phyloP scores from a whole-genome alignment of 306 rosid species.

The Citrullus mucosospermus region DNA sequence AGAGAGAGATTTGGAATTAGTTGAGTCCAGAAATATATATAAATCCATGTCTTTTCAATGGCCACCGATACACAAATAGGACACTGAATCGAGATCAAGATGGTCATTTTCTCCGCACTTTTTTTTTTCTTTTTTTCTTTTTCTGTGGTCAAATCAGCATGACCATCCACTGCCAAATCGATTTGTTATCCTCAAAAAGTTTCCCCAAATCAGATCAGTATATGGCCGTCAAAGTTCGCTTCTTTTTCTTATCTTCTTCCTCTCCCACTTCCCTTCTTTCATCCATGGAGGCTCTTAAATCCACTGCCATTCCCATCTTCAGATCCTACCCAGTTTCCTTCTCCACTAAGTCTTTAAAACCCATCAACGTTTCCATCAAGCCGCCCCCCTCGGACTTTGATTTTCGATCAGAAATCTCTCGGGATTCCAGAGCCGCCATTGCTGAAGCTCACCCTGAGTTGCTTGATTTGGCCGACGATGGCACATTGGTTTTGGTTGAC shows the following conservation, averaged over 20 bases:
- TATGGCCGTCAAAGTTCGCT: not conserved
- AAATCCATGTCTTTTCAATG: not conserved
- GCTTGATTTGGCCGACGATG: constrained; percentile 67
- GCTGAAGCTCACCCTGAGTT: constrained; percentile 52
- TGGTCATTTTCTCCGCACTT: not conserved
- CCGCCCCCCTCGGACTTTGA: constrained; percentile 65
- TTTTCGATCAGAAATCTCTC: constrained; percentile 41
- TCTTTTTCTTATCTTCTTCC: not conserved
- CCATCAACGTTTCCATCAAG: constrained; percentile 39
- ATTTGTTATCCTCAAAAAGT: not conserved
- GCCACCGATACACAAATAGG: not conserved
- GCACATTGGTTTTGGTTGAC: constrained; percentile 61
- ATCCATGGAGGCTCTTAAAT: constrained; percentile 41
- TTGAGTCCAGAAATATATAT: not conserved
- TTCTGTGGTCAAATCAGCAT: not conserved
- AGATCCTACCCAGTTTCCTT: constrained; percentile 25
- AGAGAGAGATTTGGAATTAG: not conserved
- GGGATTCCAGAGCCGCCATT: constrained; percentile 42
- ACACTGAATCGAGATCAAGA: constrained; percentile 1
- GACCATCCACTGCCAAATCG: not conserved
- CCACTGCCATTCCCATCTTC: constrained; percentile 40
- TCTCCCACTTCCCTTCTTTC: not conserved
- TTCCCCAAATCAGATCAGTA: not conserved
- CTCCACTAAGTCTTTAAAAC: constrained; percentile 17
- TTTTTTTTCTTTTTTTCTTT: not conserved